phyloP scores from a whole-genome alignment of 768 basidiomycete genomes.

The Pholiota molesta region DNA sequence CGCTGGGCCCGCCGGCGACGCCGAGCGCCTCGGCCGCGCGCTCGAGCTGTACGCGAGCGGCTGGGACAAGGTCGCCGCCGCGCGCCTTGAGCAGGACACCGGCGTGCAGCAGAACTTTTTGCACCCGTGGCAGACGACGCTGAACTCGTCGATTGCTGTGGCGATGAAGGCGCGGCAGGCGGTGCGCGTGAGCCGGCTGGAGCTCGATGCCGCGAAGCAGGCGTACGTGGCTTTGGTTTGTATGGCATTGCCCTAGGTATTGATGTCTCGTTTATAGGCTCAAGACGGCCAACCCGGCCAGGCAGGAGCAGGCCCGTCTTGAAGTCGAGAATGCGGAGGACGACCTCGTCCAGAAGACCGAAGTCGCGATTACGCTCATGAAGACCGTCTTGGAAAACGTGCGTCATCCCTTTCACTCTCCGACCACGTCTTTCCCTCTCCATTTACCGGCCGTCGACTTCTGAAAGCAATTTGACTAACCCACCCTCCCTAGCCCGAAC shows the following conservation, averaged over 20 bases:
- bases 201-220: constrained; percentile 91
- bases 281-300: constrained; percentile 74
- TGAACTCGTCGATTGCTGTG: constrained; percentile 80
- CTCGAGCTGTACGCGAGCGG: constrained; percentile 79
- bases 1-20: constrained; percentile 37
- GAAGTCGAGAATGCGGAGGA: constrained; percentile 95
- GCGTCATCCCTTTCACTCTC: no score
- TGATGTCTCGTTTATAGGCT: constrained; percentile 48
- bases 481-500: constrained; percentile 72
- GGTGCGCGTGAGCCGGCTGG: constrained; percentile 77
- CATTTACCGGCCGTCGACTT: no score
- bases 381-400: constrained; percentile 99
- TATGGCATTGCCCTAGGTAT: neutral
- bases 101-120: constrained; percentile 69
- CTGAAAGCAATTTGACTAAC: no score
- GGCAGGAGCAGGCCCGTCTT: constrained; percentile 89
- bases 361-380: constrained; percentile 95
- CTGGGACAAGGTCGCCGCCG: constrained; percentile 81
- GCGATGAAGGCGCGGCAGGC: constrained; percentile 93
- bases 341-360: constrained; percentile 96
- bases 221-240: constrained; percentile 46
- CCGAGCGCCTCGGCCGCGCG: constrained; percentile 75
- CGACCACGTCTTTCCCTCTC: no score
- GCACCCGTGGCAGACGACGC: constrained; percentile 85
- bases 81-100: constrained; percentile 80